phyloP scores from a whole-genome alignment of 306 rosid species.

The Vigna radiata region DNA sequence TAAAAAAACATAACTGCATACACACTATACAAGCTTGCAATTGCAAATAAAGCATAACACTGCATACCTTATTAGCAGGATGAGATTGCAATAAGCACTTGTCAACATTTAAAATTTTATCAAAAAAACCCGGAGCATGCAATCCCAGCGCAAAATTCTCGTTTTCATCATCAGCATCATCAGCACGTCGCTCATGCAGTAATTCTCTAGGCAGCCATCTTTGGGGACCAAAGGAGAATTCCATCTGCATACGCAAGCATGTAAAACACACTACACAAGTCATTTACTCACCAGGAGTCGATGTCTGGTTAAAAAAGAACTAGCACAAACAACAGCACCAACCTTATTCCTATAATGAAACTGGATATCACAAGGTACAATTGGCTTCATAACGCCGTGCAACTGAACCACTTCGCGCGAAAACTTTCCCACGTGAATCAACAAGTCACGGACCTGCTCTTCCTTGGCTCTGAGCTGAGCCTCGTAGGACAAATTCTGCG shows the following conservation, averaged over 20 bases:
- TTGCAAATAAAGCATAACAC: not conserved
- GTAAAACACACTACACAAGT: conserved; percentile 25
- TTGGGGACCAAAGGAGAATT: conserved; percentile 85
- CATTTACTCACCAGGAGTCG: not conserved
- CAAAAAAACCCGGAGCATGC: conserved; percentile 87
- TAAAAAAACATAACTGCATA: not conserved
- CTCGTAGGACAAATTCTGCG: conserved; percentile 77
- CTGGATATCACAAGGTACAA: conserved; percentile 86
- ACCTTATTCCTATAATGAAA: conserved; percentile 97
- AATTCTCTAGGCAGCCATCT: conserved; percentile 78
- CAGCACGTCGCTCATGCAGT: conserved; percentile 53
- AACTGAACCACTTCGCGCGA: conserved; percentile 60
- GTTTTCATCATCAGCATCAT: conserved; percentile 54
- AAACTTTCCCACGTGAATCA: conserved; percentile 78
- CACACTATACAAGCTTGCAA: conserved; percentile 1
- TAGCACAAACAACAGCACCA: not conserved
- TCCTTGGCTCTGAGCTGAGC: conserved; percentile 90
- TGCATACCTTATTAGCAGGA: conserved; percentile 79
- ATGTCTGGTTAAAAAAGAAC: not conserved
- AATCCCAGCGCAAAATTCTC: conserved; percentile 73
- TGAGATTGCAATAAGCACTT: conserved; percentile 80
- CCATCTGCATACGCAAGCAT: conserved; percentile 73
- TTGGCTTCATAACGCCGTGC: conserved; percentile 63
- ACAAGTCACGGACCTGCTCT: conserved; percentile 80
- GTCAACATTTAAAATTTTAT: conserved; percentile 76